Base-by-base conservation (phyloP, 768 basidiomycete species). In the Trichaptum fuscoviolaceum region DNA sequence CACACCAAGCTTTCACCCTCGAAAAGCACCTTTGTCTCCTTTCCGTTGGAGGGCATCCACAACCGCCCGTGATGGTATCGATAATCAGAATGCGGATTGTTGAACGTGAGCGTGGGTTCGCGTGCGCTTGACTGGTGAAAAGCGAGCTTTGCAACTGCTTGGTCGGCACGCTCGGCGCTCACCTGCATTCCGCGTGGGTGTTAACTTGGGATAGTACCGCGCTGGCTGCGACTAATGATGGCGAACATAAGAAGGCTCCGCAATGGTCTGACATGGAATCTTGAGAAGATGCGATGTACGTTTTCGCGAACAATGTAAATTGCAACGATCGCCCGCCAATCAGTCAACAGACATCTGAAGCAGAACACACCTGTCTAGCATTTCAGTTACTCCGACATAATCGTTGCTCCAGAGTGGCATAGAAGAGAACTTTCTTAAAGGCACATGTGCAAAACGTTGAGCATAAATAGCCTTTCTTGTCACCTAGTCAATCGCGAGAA, bases 11-110 rank as follows among this genome's bases (percentile, higher is more conserved):
- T 20, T 2, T 6, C 5, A 52, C 42, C 2, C 3, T 52, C 42
- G 15, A 52, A n/a, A 12, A 52, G 20, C 42, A 52, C 42, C 42
- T 6, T 4, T 6, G 3, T 12, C 42, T 52, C 5, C 42, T 52
- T 52, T 52, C 42, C 42, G 42, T 52, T 6, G 15, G 42, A 52
- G 42, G 42, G 15, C 35, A 12, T 15, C 20, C 42, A 12, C 10
- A 52, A 52, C 42, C 42, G 42, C 42, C 12, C 42, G 42, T 4
- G 10, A 12, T 52, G 42, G 15, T 52, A 20, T 52, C 42, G 42
- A 52, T 52, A 52, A 52, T 52, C 42, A 52, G 42, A 52, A 52
- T 52, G 42, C 42, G 42, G 42, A 52, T 52, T 52, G 42, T 52
- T 12, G 10, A 52, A 52, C 42, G 42, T 52, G 12, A 52, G 20